A percentile compares a stretch with the other conserved stretches of the same genome.
phyloP scores from a whole-genome alignment of 2,329 filamentous ascomycete genomes.

The Ascochyta fabae region DNA sequence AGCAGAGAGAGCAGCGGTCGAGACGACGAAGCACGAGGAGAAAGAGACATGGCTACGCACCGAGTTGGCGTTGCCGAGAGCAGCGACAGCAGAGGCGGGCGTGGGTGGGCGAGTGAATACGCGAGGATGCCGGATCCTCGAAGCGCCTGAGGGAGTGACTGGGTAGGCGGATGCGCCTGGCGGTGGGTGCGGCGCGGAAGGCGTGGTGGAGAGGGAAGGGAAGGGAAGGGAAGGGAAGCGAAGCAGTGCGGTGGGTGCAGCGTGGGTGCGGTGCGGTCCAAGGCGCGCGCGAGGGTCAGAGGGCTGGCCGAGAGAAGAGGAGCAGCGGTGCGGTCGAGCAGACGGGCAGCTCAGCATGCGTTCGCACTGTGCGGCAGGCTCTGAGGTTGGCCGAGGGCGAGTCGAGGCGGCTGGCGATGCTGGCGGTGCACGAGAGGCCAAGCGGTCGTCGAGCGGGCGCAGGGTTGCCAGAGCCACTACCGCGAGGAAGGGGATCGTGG shows the following conservation, averaged over 20 bases:
- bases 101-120: constrained; percentile 40
- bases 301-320: too few relatives aligned
- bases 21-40: constrained; percentile 23
- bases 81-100: constrained; percentile 14
- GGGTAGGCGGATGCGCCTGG: constrained; percentile 35
- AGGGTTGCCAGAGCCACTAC: constrained; percentile 7
- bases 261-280: not conserved
- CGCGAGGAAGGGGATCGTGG: constrained; percentile 11
- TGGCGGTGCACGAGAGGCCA: not conserved
- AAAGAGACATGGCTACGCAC: constrained; percentile 38
- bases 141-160: constrained; percentile 50
- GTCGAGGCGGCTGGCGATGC: not conserved
- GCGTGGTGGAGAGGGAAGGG: not conserved
- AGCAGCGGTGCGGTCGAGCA: not conserved
- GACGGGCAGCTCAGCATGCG: not conserved
- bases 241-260: not conserved
- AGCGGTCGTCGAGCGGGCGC: constrained; percentile 1
- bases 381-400: not conserved
- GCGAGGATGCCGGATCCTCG: constrained; percentile 54
- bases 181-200: constrained; percentile 1
- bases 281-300: not conserved
- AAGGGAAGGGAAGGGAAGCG: too few relatives aligned
- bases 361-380: not conserved
- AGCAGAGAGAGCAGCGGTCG: constrained; percentile 2
- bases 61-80: constrained; percentile 39